Evolutionary conservation across 2,329 filamentous ascomycete genomes (phyloP).

Genomic region (Apiospora saccharicola): DNA sequence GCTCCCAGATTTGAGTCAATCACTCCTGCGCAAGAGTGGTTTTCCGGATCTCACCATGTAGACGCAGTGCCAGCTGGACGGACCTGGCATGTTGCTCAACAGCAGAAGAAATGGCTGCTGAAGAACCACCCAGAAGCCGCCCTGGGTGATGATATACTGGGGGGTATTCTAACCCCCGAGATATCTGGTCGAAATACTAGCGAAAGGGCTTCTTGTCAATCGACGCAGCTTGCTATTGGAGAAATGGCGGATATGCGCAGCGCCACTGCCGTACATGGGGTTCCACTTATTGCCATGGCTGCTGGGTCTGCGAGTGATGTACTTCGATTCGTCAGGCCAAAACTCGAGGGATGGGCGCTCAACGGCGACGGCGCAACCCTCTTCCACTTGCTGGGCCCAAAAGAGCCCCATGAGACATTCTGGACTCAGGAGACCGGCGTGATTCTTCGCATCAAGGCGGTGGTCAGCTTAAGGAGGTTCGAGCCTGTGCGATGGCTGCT

Average conservation of each 20-base stretch:
- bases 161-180: slow-evolving; percentile 35
- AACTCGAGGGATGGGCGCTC: slow-evolving; percentile 64
- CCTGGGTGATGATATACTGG: slow-evolving; percentile 37
- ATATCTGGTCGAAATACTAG: slow-evolving; percentile 26
- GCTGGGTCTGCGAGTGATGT: slow-evolving; percentile 66
- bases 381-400: slow-evolving; percentile 54
- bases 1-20: slow-evolving; percentile 40
- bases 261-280: slow-evolving; percentile 33
- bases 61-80: slow-evolving; percentile 25
- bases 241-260: slow-evolving; percentile 55
- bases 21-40: slow-evolving; percentile 36
- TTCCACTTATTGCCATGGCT: slow-evolving; percentile 54
- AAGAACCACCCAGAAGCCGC: slow-evolving; percentile 59
- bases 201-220: slow-evolving; percentile 28
- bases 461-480: slow-evolving; percentile 46
- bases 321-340: slow-evolving; percentile 61
- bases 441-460: slow-evolving; percentile 60
- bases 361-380: slow-evolving; percentile 50
- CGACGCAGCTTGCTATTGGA: slow-evolving; percentile 62
- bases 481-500: slow-evolving; percentile 58
- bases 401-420: slow-evolving; percentile 53
- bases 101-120: slow-evolving; percentile 55
- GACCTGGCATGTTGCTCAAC: slow-evolving; percentile 35
- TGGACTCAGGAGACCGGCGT: slow-evolving; percentile 63
- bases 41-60: slow-evolving; percentile 28